Percentiles rank a stretch among this genome's conserved stretches.
phyloP scores from a whole-genome alignment of 768 basidiomycete genomes.

The Kwoniella botswanensis region DNA sequence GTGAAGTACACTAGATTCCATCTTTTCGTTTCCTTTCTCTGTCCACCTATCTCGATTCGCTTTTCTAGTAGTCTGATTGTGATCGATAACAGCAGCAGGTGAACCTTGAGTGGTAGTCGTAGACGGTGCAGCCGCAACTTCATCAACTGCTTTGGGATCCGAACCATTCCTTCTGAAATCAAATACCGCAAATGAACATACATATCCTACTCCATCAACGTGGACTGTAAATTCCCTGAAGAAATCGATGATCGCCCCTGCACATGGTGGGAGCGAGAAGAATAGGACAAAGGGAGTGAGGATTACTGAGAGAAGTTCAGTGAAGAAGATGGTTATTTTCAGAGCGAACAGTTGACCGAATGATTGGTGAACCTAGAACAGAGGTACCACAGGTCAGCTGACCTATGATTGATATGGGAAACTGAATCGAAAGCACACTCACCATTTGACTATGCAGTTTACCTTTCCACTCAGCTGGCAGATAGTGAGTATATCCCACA shows the following conservation, averaged over 20 bases:
- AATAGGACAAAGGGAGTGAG: constrained; percentile 92
- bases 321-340: constrained; percentile 83
- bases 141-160: constrained; percentile 5
- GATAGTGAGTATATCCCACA: constrained; percentile 91
- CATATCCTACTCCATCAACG: constrained; percentile 92
- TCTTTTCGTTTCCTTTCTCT: constrained; percentile 64
- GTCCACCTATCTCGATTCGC: not conserved
- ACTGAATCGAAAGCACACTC: constrained; percentile 21
- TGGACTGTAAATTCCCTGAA: constrained; percentile 98
- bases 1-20: constrained; percentile 75
- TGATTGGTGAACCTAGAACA: constrained; percentile 76
- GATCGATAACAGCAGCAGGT: no score
- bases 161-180: constrained; percentile 71
- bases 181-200: constrained; percentile 98
- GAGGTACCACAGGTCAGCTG: no score
- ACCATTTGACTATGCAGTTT: constrained; percentile 88
- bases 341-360: constrained; percentile 93
- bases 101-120: no score
- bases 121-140: not conserved
- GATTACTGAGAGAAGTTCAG: constrained; percentile 87
- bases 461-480: constrained; percentile 90
- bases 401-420: no score
- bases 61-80: not conserved
- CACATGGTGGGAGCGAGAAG: constrained; percentile 87
- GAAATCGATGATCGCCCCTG: constrained; percentile 91